Percentiles rank a stretch among this genome's conserved stretches.
Evolutionary conservation across 202 grass and related monocot species (phyloP).

Genomic region (Miscanthus sacchariflorus): DNA sequence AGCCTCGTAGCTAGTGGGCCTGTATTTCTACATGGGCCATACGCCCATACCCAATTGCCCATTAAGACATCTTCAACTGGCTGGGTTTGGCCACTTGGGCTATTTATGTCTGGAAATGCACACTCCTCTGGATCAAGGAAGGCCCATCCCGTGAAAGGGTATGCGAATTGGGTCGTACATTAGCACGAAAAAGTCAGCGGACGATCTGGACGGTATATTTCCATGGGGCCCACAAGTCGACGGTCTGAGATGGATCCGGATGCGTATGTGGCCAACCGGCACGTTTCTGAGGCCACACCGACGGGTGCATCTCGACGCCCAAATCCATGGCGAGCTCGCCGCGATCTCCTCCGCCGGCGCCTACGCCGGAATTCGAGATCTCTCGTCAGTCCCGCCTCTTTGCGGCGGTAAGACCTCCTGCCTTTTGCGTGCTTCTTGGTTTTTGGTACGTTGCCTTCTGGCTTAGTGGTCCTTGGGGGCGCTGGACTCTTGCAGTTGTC

Average conservation of each 20-base stretch:
- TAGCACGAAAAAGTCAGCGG: background rate
- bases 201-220: background rate
- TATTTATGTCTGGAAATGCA: background rate
- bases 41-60: too few relatives aligned
- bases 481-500: conserved; percentile 63
- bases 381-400: conserved; percentile 84
- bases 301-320: conserved; percentile 19
- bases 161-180: background rate
- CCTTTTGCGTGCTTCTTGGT: background rate
- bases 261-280: background rate
- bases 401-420: conserved; percentile 45
- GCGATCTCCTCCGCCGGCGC: conserved; percentile 47
- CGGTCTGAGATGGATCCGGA: background rate
- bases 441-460: background rate
- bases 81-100: background rate
- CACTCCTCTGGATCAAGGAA: background rate
- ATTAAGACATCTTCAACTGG: background rate
- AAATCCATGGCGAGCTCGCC: conserved; percentile 60
- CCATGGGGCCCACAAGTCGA: background rate
- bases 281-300: conserved; percentile 1
- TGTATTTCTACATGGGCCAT: background rate
- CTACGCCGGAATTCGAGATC: conserved; percentile 58
- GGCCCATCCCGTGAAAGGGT: background rate
- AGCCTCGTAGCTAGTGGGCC: background rate
- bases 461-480: background rate